Conservation (phyloP, 371 early-diverging fungal species). For the Umbelopsis sp. region DNA sequence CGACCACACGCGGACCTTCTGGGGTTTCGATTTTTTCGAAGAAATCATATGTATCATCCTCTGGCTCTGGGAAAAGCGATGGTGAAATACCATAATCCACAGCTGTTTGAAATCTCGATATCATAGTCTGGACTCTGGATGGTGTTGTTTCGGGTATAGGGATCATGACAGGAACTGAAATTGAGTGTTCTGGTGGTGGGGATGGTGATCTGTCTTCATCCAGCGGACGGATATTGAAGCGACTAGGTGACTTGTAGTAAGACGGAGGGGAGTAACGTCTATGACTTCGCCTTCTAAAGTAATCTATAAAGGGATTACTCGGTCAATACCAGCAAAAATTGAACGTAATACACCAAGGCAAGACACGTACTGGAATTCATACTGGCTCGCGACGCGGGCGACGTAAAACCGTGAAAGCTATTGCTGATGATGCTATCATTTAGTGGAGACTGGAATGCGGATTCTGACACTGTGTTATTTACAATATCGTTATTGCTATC, state of each 20-base stretch:
- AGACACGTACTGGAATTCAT: background rate
- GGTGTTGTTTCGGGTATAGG: constrained; percentile 17
- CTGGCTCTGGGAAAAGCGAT: background rate
- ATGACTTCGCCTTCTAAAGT: constrained; percentile 7
- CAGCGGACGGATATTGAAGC: background rate
- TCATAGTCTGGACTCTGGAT: constrained; percentile 7
- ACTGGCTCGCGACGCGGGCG: background rate
- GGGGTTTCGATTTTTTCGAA: constrained; percentile 9
- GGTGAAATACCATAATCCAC: constrained; percentile 15
- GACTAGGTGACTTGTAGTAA: constrained; percentile 5
- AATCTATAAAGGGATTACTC: background rate
- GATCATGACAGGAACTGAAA: constrained; percentile 3
- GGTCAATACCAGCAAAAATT: background rate
- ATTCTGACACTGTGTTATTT: background rate
- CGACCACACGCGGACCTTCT: constrained; percentile 9
- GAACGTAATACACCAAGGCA: background rate
- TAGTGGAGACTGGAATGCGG: background rate
- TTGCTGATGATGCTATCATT: constrained; percentile 8
- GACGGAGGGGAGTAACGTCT: constrained; percentile 9
- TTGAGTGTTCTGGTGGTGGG: constrained; percentile 6
- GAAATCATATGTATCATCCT: background rate
- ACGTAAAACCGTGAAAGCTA: constrained; percentile 1
- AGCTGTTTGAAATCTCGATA: constrained; percentile 14
- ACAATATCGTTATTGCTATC: background rate
- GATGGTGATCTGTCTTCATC: background rate